phyloP scores from a whole-genome alignment of 2,329 filamentous ascomycete genomes.

The Fusarium tuaranense region DNA sequence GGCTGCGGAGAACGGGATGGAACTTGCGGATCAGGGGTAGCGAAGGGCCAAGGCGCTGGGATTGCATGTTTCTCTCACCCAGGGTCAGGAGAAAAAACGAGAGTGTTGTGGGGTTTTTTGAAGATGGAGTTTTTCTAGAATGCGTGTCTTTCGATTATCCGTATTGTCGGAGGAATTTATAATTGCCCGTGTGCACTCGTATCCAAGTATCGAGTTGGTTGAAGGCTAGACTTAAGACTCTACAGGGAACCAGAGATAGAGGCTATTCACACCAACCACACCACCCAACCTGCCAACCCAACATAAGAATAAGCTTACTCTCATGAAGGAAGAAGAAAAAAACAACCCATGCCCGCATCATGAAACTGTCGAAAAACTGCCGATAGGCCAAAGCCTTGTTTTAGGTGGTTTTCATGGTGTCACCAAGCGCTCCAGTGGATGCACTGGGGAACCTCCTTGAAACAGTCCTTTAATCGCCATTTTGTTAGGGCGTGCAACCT shows the following conservation, averaged over 20 bases:
- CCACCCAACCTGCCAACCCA: not conserved
- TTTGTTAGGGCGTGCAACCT: not conserved
- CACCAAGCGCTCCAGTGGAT: not conserved
- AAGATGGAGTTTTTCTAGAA: not conserved
- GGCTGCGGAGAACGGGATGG: conserved; percentile 3
- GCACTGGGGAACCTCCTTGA: not conserved
- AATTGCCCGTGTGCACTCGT: not conserved
- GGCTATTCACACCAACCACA: not conserved
- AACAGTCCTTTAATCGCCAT: conserved; percentile 20
- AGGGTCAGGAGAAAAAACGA: not conserved
- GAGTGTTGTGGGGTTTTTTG: not conserved
- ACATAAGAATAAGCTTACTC: not conserved
- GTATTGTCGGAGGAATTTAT: not conserved
- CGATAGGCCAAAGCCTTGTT: not conserved
- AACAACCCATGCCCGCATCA: not conserved
- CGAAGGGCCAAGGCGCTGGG: not conserved
- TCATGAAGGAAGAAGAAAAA: not conserved
- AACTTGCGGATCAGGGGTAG: conserved; percentile 2
- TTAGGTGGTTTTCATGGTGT: not conserved
- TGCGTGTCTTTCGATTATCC: not conserved
- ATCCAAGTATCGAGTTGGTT: not conserved
- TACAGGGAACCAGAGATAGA: not conserved
- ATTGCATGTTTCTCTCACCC: not conserved
- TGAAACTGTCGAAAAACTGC: not conserved
- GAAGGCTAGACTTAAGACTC: not conserved